phyloP scores from a whole-genome alignment of 495 filamentous ascomycete species.

The Immersiella caudata region DNA sequence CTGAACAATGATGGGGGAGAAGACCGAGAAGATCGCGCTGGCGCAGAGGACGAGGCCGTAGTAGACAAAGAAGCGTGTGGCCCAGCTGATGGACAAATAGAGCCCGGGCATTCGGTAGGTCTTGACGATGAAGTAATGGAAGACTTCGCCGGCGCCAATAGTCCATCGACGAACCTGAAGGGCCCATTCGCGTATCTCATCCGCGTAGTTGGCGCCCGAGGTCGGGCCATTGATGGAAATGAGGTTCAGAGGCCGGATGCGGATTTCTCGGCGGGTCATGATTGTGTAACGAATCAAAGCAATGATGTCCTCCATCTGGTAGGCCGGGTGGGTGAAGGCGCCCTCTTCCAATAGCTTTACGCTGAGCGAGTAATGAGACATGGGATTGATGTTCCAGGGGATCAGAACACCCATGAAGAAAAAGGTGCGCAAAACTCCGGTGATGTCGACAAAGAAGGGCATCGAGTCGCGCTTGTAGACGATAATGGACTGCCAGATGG shows the following conservation, averaged over 20 bases:
- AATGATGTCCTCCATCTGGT: constrained; percentile 22
- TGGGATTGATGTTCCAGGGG: constrained; percentile 22
- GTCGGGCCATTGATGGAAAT: constrained; percentile 18
- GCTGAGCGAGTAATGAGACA: constrained; percentile 17
- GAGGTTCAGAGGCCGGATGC: constrained; percentile 13
- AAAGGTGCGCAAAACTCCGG: constrained; percentile 18
- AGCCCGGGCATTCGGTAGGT: constrained; percentile 16
- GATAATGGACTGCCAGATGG: constrained; percentile 23
- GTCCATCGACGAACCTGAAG: constrained; percentile 17
- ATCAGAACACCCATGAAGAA: constrained; percentile 20
- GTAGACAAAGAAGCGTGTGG: constrained; percentile 10
- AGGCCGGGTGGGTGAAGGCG: constrained; percentile 20
- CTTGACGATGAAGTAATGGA: constrained; percentile 21
- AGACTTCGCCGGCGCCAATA: constrained; percentile 19
- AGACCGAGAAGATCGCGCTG: constrained; percentile 4
- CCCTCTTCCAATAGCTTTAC: constrained; percentile 18
- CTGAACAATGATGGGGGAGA: constrained; percentile 10
- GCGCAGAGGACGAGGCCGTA: constrained; percentile 20
- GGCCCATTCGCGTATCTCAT: constrained; percentile 16
- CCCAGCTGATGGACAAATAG: constrained; percentile 16
- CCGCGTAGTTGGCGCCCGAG: constrained; percentile 6
- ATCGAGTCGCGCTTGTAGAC: constrained; percentile 15
- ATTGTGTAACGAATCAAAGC: constrained; percentile 21
- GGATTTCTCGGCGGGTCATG: constrained; percentile 11
- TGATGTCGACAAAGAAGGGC: constrained; percentile 24